Percentiles rank a stretch among this genome's conserved stretches.
phyloP scores from a whole-genome alignment of 768 basidiomycete genomes.

The Tulasnella sp. region DNA sequence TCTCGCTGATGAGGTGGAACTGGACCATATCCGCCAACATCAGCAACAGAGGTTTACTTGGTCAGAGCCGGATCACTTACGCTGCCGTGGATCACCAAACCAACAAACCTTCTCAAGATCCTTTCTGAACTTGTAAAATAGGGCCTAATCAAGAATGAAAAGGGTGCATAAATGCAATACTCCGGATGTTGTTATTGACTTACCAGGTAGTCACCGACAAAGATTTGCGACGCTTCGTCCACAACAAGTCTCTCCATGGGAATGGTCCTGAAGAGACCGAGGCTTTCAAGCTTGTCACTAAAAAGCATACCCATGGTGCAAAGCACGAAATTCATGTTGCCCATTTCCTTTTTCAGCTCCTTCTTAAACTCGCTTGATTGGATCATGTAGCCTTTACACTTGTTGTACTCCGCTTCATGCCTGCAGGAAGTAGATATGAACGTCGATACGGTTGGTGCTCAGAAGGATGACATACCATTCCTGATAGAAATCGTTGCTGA shows the following conservation, averaged over 20 bases:
- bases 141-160: conserved; percentile 31
- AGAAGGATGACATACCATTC: conserved; percentile 44
- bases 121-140: conserved; percentile 38
- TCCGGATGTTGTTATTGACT: neutral
- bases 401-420: conserved; percentile 71
- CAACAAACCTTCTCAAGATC: conserved; percentile 42
- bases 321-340: conserved; percentile 41
- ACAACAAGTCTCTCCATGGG: conserved; percentile 41
- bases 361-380: conserved; percentile 38
- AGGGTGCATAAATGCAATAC: neutral
- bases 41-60: too few species aligned
- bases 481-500: conserved; percentile 60
- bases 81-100: conserved; percentile 49
- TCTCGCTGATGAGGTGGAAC: conserved; percentile 79
- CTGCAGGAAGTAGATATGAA: conserved; percentile 33
- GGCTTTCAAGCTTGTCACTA: conserved; percentile 35
- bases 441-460: neutral
- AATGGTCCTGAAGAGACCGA: conserved; percentile 33
- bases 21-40: too few species aligned
- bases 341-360: conserved; percentile 32
- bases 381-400: conserved; percentile 46
- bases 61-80: conserved; percentile 30
- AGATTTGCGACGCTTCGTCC: conserved; percentile 51
- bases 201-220: conserved; percentile 44
- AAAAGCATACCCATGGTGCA: conserved; percentile 76